Percentiles rank a stretch among this genome's conserved stretches.
These are phyloP conservation scores for Jacaranda mimosifolia DNA, from an alignment of 257 asterid species.

Conservation along the genomic window DNA sequence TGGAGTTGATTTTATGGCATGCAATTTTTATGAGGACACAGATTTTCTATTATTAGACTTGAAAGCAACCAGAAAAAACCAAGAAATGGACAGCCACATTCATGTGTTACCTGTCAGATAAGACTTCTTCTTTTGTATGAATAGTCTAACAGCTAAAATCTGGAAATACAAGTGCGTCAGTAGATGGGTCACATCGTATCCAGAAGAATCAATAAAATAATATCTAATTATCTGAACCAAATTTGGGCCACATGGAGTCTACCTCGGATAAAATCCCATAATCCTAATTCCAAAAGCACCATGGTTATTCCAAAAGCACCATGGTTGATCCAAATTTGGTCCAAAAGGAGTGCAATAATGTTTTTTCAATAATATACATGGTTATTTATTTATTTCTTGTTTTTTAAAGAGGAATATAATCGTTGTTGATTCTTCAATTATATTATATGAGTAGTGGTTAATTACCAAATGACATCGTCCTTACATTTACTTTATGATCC, in stretches of 20 bases:
- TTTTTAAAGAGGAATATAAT: too few species aligned
- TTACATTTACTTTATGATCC: too few species aligned
- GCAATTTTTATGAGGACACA: conserved; percentile 20
- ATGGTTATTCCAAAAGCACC: neutral
- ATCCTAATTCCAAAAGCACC: neutral
- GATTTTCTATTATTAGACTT: conserved; percentile 40
- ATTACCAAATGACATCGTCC: too few species aligned
- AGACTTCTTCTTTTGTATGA: neutral
- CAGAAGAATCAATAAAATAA: neutral
- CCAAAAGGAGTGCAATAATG: neutral
- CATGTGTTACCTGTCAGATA: conserved; percentile 36
- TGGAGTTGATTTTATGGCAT: neutral
- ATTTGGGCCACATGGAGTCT: neutral
- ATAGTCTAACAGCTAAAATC: conserved; percentile 32
- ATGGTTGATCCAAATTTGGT: neutral
- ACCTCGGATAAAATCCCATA: neutral
- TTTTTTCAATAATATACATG: too few species aligned
- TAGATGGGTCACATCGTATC: conserved; percentile 23
- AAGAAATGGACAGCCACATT: conserved; percentile 41
- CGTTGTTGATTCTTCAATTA: too few species aligned
- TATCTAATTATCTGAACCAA: neutral
- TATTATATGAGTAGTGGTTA: too few species aligned
- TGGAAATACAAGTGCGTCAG: conserved; percentile 12
- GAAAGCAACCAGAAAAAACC: conserved; percentile 22
- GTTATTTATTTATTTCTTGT: too few species aligned